Percentiles rank a stretch among this genome's conserved stretches.
Evolutionary conservation across 2,329 filamentous ascomycete genomes (phyloP).

Genomic region (Trichoderma koningiopsis): DNA sequence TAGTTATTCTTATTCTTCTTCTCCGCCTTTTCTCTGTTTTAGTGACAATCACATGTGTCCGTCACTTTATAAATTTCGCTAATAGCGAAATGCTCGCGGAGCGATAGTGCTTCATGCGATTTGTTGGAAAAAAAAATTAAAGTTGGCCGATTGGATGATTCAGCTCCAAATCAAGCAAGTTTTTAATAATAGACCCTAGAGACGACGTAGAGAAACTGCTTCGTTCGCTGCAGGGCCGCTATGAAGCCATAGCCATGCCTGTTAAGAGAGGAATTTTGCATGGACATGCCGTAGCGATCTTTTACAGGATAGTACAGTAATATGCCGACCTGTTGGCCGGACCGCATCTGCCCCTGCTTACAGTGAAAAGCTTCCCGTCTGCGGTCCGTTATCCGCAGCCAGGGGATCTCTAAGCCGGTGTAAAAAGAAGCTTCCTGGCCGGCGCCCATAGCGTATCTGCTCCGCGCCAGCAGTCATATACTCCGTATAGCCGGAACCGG

Average conservation of each 20-base stretch:
- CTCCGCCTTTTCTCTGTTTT: not conserved
- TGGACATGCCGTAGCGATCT: not conserved
- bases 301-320: not conserved
- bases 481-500: not conserved
- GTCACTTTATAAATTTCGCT: not conserved
- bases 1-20: not conserved
- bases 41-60: not conserved
- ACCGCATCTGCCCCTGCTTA: not conserved
- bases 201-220: not conserved
- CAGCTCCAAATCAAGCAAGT: not conserved
- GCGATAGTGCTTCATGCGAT: not conserved
- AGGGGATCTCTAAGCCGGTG: slow-evolving; percentile 5
- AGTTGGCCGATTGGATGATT: not conserved
- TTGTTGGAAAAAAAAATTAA: not conserved
- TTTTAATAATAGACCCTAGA: not conserved
- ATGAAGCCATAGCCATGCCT: not conserved
- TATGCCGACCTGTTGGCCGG: too few species aligned
- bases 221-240: not conserved
- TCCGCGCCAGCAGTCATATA: not conserved
- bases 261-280: not conserved
- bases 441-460: not conserved
- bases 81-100: not conserved
- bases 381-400: slow-evolving; percentile 15
- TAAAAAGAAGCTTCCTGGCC: not conserved
- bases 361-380: not conserved